Evolutionary conservation across 805 yeast genomes (phyloP), one percentile per base, ranked within the genome.

Genomic region (Yamadazyma akitaensis): DNA sequence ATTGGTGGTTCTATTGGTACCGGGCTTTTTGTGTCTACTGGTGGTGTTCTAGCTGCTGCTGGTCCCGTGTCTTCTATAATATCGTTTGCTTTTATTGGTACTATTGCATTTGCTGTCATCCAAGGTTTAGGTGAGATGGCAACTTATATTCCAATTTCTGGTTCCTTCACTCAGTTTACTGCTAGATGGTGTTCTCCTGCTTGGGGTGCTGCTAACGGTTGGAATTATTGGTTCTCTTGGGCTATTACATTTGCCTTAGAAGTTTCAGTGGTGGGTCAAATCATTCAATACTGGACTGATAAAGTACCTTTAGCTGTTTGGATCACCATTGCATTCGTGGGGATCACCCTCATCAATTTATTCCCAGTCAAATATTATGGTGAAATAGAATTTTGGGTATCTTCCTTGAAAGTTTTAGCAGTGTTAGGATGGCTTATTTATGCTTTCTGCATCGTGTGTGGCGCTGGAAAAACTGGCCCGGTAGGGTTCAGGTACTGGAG

Each of bases 111-210:
- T 57, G 75, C 79, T 12, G 86, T 85, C 43, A 80, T 87, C 17
- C 90, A 84, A 60, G 76, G 85, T 3, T 67, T 85, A 47, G 91
- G 90, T 57, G 92, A 85, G 63, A 83, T 85, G 91, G 89, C 90
- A 42, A 84, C 90, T 9, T 82, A 76, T 53, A 81, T 85, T 14
- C 91, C 91, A 8, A 78, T 82, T 36, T 69, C 84, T 5, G 82
- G 82, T 46, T 82, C 88, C 0, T 83, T 84, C 64, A 78, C 85
- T 26, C 86, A 82, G 39, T 85, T 84, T 60, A 75, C 83, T n/a
- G 72, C 84, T 11, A 70, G 85, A 55, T 85, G 84, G 70, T 62
- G 83, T 26, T 80, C 85, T 5, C 85, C 84, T n/a, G 79, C 90
- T 7, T 62, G 82, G 34, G 92, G 91, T 47, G 85, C 82, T 36